Evolutionary conservation across 176 grass and related monocot genomes (phyloP).

Genomic region (Hyparrhenia diplandra): DNA sequence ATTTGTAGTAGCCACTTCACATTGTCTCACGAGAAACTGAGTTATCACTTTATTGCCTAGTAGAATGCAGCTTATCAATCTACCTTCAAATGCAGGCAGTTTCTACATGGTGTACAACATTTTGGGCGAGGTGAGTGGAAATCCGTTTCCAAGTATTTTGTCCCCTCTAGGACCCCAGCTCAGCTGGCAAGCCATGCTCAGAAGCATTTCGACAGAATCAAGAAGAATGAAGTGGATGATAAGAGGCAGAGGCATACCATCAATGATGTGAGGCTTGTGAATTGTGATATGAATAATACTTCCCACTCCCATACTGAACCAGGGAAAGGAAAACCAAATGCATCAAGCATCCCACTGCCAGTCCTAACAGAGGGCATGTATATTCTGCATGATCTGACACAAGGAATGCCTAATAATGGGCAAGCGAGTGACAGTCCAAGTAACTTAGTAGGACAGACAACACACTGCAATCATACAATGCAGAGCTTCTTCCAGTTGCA

Average conservation of each 20-base stretch:
- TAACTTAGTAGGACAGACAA: too few relatives aligned
- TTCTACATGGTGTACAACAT: constrained; percentile 34
- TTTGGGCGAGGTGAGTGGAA: constrained; percentile 40
- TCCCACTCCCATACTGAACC: background rate
- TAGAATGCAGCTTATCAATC: background rate
- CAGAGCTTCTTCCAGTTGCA: too few relatives aligned
- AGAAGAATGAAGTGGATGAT: background rate
- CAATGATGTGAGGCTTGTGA: constrained; percentile 22
- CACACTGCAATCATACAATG: too few relatives aligned
- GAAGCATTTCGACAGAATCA: constrained; percentile 36
- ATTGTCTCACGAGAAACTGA: background rate
- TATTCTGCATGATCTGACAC: too few relatives aligned
- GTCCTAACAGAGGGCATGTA: background rate
- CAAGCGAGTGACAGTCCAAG: background rate
- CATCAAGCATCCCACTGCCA: background rate
- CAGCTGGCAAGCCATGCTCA: constrained; percentile 54
- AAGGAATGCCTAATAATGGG: too few relatives aligned
- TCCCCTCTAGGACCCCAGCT: constrained; percentile 39
- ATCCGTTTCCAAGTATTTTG: constrained; percentile 19
- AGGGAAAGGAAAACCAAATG: background rate
- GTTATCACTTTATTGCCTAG: background rate
- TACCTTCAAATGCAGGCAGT: constrained; percentile 26
- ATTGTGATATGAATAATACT: background rate
- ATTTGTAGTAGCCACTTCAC: background rate
- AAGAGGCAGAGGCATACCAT: constrained; percentile 18